Base-by-base conservation (phyloP, 2,329 filamentous ascomycete genomes). In the Trematosphaeria pertusa region DNA sequence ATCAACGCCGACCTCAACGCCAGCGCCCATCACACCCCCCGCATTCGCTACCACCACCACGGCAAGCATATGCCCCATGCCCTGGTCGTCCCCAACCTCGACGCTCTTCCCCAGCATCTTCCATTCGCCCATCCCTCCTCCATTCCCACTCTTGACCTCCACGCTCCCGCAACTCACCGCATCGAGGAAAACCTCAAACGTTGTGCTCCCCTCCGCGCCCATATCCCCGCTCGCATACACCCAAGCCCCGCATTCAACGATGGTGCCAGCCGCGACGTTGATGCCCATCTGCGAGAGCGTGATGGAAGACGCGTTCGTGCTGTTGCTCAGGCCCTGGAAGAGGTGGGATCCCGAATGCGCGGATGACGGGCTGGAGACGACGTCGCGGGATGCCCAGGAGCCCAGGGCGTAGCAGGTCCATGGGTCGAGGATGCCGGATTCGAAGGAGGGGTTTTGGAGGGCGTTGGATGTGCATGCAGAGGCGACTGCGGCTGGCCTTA, bases 391-490 rank as follows among this genome's bases (percentile, higher is more conserved):
- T 3, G 37, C 37, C 54, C 54, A 63, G 43, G 56, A 58, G 22
- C 58, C 54, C 5, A 48, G 48, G 4, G 47, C 52, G 32, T 55
- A 56, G 40, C 39, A 40, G 30, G 56, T 37, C 59, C 59, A 63
- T 6, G 59, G 50, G 3, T 32, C 17, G 15, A 48, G 12, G 24
- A 39, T 5, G 24, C 14, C 18, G 28, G 51, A 30, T 36, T 59
- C 56, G 43, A 63, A 63, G 14, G 56, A 56, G 0, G 58, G 58
- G 37, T 63, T 63, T 15, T 12, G 24, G 32, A 61, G 21, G 24
- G 31, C 31, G 41, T 63, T 60, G 7, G 43, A 40, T 36, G 39
- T 36, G 47, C 33, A 50, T 48, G 6, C 37, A 15, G 21, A 34
- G 28, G 15, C 5, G 41, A 28, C 8, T 12, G 24, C 24, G 7